Conservation (phyloP, 768 basidiomycete species). For the Trametes sanguinea region DNA sequence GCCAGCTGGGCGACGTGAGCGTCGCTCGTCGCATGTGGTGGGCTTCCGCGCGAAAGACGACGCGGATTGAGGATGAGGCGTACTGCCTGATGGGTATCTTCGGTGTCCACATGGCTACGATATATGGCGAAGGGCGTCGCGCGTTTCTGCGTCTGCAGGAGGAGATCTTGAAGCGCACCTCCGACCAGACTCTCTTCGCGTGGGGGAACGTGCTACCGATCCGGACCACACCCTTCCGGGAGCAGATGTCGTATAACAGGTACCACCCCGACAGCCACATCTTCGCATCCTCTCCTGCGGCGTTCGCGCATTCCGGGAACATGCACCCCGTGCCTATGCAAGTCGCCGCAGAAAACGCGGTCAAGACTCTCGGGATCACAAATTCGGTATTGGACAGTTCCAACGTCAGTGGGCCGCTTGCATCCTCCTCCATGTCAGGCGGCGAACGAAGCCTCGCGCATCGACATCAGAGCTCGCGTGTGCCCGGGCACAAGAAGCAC, state of each 20-base stretch:
- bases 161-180: conserved; percentile 20
- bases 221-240: conserved; percentile 7
- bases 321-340: conserved; percentile 9
- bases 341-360: neutral
- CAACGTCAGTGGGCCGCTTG: neutral
- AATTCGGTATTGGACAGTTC: neutral
- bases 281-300: conserved; percentile 18
- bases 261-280: conserved; percentile 18
- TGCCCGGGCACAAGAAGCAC: neutral
- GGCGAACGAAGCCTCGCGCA: too few species aligned
- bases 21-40: conserved; percentile 22
- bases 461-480: neutral
- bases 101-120: conserved; percentile 16
- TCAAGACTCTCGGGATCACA: conserved; percentile 1
- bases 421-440: neutral
- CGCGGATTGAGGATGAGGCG: conserved; percentile 19
- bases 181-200: conserved; percentile 19
- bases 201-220: conserved; percentile 18
- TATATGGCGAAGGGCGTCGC: conserved; percentile 18
- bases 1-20: conserved; percentile 15
- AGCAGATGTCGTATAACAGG: conserved; percentile 6
- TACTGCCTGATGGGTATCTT: conserved; percentile 23
- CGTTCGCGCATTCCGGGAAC: conserved; percentile 5
- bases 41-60: conserved; percentile 17
- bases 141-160: conserved; percentile 18